These are phyloP conservation scores for Drechslerella dactyloides DNA, from an alignment of 2,329 filamentous ascomycete species.

Conservation along the genomic window DNA sequence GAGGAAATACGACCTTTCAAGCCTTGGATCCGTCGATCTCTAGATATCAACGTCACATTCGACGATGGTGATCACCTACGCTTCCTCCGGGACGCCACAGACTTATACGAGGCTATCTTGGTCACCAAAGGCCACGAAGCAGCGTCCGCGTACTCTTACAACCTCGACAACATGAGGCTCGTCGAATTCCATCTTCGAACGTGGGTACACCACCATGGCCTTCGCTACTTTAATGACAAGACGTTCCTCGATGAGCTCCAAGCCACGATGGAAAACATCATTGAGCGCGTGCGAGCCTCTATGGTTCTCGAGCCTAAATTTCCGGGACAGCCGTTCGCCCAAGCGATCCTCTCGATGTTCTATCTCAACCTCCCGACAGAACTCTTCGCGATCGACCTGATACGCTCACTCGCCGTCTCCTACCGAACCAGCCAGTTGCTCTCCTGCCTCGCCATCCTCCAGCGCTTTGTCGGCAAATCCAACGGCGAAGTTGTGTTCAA, in stretches of 20 bases:
- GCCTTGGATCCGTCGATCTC: constrained; percentile 5
- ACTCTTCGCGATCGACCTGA: constrained; percentile 12
- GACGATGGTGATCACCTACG: constrained; percentile 2
- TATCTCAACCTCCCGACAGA: constrained; percentile 26
- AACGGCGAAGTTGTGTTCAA: constrained; percentile 24
- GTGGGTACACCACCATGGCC: constrained; percentile 7
- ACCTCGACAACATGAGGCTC: constrained; percentile 1
- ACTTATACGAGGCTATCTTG: constrained; percentile 11
- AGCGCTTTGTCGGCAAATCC: constrained; percentile 17
- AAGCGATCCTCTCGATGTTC: constrained; percentile 37
- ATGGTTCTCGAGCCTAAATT: not conserved
- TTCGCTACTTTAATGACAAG: constrained; percentile 16
- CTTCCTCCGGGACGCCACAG: not conserved
- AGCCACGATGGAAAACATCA: constrained; percentile 12
- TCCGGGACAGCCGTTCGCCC: constrained; percentile 24
- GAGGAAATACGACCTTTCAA: constrained; percentile 2
- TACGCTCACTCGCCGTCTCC: constrained; percentile 9
- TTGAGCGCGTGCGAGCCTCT: constrained; percentile 3
- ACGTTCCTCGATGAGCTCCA: constrained; percentile 2
- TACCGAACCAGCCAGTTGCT: constrained; percentile 6
- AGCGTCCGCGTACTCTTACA: constrained; percentile 8
- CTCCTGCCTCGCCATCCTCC: constrained; percentile 30
- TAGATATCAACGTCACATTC: not conserved
- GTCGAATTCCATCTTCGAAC: constrained; percentile 27
- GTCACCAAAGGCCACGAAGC: constrained; percentile 5